Percentiles rank a stretch among this genome's conserved stretches.
phyloP scores from a whole-genome alignment of 495 filamentous ascomycete genomes.

The Umbilicaria muhlenbergii region DNA sequence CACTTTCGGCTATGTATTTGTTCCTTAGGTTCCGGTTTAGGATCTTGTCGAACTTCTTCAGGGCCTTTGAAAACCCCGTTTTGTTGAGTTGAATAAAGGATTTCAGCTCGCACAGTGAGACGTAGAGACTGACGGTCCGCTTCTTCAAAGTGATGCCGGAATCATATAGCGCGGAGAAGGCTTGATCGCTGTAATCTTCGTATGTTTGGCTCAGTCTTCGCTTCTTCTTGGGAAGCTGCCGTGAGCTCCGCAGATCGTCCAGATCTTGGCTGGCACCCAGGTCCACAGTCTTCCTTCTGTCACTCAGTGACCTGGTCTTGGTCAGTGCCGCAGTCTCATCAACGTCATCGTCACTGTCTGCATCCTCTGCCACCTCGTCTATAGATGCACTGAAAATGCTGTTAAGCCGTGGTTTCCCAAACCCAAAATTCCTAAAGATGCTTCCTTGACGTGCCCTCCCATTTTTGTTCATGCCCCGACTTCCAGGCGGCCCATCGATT shows the following conservation, averaged over 20 bases:
- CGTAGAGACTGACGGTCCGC: constrained; percentile 70
- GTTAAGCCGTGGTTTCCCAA: constrained; percentile 24
- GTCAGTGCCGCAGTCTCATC: constrained; percentile 45
- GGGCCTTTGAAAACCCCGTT: constrained; percentile 86
- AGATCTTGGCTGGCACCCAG: constrained; percentile 19
- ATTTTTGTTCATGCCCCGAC: constrained; percentile 24
- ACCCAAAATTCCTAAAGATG: constrained; percentile 27
- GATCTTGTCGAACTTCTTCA: constrained; percentile 99
- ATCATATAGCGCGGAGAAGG: constrained; percentile 54
- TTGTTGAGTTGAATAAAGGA: constrained; percentile 93
- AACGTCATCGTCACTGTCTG: constrained; percentile 48
- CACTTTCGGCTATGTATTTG: constrained; percentile 56
- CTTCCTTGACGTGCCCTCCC: constrained; percentile 29
- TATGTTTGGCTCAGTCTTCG: constrained; percentile 39
- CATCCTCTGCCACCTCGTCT: constrained; percentile 33
- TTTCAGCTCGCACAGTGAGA: constrained; percentile 87
- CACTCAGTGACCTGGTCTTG: constrained; percentile 12
- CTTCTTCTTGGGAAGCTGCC: constrained; percentile 32
- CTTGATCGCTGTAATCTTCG: constrained; percentile 65
- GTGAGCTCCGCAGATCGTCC: constrained; percentile 38
- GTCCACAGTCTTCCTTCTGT: constrained; percentile 14
- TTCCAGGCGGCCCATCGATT: constrained; percentile 31
- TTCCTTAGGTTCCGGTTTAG: constrained; percentile 61
- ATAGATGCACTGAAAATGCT: constrained; percentile 33
- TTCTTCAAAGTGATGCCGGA: constrained; percentile 81